Percentiles rank a stretch among this genome's conserved stretches.
Conservation (phyloP, 192 early-diverging fungal genomes). For the Rhizoclosmatium sp. region DNA sequence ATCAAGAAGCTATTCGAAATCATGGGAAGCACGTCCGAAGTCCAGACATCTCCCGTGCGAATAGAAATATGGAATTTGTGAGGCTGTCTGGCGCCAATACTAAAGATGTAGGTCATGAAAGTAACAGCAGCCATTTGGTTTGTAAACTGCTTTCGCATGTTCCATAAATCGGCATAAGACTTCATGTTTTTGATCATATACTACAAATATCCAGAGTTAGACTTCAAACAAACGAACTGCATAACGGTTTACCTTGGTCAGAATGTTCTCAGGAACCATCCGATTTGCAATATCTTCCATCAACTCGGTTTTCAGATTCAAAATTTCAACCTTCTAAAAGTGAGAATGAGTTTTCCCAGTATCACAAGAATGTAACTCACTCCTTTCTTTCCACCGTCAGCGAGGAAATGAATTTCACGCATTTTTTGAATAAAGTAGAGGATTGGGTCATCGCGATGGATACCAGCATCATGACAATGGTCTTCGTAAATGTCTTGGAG, state of each 20-base stretch:
- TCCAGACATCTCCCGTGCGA: constrained; percentile 86
- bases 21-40: constrained; percentile 80
- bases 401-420: constrained; percentile 60
- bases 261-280: constrained; percentile 85
- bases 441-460: constrained; percentile 88
- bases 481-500: constrained; percentile 95
- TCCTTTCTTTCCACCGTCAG: constrained; percentile 60
- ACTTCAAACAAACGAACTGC: constrained; percentile 18
- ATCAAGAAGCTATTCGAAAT: constrained; percentile 47
- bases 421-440: constrained; percentile 82
- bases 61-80: constrained; percentile 89
- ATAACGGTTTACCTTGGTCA: constrained; percentile 69
- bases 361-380: constrained; percentile 42
- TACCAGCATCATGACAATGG: constrained; percentile 75
- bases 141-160: constrained; percentile 93
- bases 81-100: constrained; percentile 86
- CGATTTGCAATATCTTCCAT: constrained; percentile 85
- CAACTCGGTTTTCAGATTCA: constrained; percentile 84
- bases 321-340: constrained; percentile 67
- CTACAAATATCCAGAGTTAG: constrained; percentile 38
- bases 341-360: neutral
- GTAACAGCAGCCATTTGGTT: constrained; percentile 86
- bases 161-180: constrained; percentile 91
- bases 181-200: constrained; percentile 76
- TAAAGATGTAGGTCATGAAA: constrained; percentile 92